phyloP scores from a whole-genome alignment of 2,329 filamentous ascomycete species.

The Hymenoscyphus salicellus region DNA sequence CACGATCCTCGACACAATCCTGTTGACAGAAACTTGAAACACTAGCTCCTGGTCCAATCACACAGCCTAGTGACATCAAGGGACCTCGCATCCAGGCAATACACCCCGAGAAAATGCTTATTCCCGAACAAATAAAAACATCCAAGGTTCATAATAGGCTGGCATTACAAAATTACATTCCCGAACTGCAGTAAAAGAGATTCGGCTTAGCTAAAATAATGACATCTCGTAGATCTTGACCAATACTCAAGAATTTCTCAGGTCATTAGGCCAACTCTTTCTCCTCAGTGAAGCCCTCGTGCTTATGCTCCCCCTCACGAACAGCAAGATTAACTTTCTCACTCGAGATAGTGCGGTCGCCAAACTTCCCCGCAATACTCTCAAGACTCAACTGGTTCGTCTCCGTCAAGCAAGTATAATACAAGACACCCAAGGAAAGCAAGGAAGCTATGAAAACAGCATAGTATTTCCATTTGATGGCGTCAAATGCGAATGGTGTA shows the following conservation, averaged over 20 bases:
- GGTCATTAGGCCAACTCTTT: background rate
- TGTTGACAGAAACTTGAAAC: background rate
- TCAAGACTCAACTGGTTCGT: conserved; percentile 66
- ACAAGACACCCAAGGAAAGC: conserved; percentile 34
- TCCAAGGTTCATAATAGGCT: background rate
- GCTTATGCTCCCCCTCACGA: background rate
- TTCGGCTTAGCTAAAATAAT: background rate
- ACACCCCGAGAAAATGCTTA: background rate
- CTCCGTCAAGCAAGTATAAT: conserved; percentile 56
- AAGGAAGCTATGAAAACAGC: conserved; percentile 39
- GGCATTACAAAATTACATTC: background rate
- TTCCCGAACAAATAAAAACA: background rate
- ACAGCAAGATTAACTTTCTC: conserved; percentile 6
- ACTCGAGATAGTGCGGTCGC: conserved; percentile 12
- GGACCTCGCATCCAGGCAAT: background rate
- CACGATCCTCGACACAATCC: background rate
- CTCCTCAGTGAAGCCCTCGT: background rate
- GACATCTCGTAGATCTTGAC: background rate
- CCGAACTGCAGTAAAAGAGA: background rate
- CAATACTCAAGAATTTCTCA: background rate
- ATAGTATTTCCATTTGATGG: conserved; percentile 42
- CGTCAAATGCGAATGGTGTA: conserved; percentile 38
- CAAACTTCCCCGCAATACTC: conserved; percentile 42
- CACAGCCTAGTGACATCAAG: background rate
- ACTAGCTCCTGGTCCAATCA: background rate